Conservation (phyloP, 345 rosid genomes). For the Arabis alpina region DNA sequence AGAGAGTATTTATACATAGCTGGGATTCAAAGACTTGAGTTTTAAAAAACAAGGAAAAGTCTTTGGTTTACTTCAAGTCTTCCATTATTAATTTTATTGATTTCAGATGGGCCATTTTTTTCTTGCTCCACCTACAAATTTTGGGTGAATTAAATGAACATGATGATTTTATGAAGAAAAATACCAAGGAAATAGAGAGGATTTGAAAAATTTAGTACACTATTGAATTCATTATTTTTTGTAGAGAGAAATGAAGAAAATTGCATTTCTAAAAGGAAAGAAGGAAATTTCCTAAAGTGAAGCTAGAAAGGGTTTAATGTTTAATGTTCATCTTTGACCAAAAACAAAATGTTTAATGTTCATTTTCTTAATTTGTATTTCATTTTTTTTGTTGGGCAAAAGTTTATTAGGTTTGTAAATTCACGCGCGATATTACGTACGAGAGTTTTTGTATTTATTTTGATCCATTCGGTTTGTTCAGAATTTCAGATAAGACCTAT, state of each 20-base stretch:
- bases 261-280: background rate
- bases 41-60: background rate
- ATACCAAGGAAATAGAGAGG: conserved; percentile 18
- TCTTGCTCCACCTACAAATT: conserved; percentile 16
- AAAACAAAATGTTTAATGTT: too few relatives aligned
- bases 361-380: too few relatives aligned
- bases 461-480: background rate
- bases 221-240: conserved; percentile 10
- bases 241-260: background rate
- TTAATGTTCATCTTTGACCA: too few relatives aligned
- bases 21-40: conserved; percentile 14
- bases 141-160: conserved; percentile 17
- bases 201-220: background rate
- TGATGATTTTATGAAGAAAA: conserved; percentile 24
- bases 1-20: conserved; percentile 6
- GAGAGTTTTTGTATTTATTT: background rate
- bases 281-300: conserved; percentile 28
- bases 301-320: background rate
- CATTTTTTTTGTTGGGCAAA: background rate
- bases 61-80: conserved; percentile 36
- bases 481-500: background rate
- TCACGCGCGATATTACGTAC: too few relatives aligned
- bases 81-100: conserved; percentile 25
- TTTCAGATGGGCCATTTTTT: conserved; percentile 25
- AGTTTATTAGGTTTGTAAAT: background rate